Base-by-base conservation (phyloP, 2,329 filamentous ascomycete species). In the Microsporum ferrugineum region DNA sequence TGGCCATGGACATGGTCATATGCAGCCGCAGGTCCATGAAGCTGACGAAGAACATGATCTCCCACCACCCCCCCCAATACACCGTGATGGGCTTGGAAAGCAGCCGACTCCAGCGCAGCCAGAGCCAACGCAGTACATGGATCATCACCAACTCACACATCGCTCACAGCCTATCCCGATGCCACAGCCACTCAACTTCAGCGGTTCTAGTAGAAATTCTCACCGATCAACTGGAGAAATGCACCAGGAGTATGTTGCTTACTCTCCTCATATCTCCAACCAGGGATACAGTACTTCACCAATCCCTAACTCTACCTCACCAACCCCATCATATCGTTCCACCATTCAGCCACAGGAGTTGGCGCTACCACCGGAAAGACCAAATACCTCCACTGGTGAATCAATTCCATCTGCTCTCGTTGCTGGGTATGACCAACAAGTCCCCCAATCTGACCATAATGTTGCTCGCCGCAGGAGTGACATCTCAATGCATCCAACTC, bases 391-490 rank as follows among this genome's bases (percentile, higher is more conserved):
- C 43, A 66, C 66, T 56, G 64, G 65, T n/a, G 66, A 69, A 7
- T 58, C 67, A 23, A 68, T 77, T 66, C 76, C 76, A 7, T 68
- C 71, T 34, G 75, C 76, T 61, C 68, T 78, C 12, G 70, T 77
- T 62, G 71, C 75, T 17, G 76, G 76, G 1, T 75, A 75, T 67
- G 72, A 76, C 62, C 65, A 71, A 6, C 61, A 60, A n/a, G 65
- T 68, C 39, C 64, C 66, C 10, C 68, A 71, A 14, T 70, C 23
- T 2, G 57, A 59, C 7, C 33, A 29, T n/a, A 38, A 8, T 23
- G 17, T 59, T 29, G 41, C 29, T 31, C 57, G 41, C 3, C 38
- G 57, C 6, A 3, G 41, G 29, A 59, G 57, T 17, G 31, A 47
- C 29, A 29, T 47, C 10, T 47, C 38, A 5, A 59, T 47, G 57